A percentile compares a stretch with the other conserved stretches of the same genome.
phyloP scores from a whole-genome alignment of 495 filamentous ascomycete species.

The Tuber melanosporum region DNA sequence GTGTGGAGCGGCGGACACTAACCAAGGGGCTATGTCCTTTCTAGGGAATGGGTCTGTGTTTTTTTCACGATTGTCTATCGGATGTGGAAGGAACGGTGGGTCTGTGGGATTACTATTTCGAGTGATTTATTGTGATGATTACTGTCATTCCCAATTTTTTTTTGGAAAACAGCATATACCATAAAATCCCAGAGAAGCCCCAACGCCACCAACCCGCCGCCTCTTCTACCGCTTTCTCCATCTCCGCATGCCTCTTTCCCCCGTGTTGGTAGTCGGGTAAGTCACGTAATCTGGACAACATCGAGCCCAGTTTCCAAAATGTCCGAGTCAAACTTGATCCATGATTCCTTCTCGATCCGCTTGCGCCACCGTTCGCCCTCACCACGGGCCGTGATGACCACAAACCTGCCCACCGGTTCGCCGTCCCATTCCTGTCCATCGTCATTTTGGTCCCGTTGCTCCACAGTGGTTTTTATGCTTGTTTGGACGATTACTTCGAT shows the following conservation, averaged over 20 bases:
- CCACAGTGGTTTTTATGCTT: slow-evolving; percentile 39
- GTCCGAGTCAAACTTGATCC: slow-evolving; percentile 27
- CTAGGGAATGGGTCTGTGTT: neutral
- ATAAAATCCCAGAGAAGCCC: slow-evolving; percentile 1
- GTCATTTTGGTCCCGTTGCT: slow-evolving; percentile 45
- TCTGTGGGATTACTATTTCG: neutral
- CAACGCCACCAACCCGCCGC: neutral
- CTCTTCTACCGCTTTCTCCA: neutral
- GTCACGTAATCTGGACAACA: slow-evolving; percentile 15
- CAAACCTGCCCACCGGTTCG: slow-evolving; percentile 55
- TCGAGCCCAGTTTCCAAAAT: slow-evolving; percentile 11
- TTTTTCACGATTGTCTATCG: neutral
- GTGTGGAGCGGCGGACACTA: neutral
- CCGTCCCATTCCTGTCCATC: slow-evolving; percentile 43
- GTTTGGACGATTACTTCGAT: slow-evolving; percentile 39
- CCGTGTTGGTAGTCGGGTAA: neutral
- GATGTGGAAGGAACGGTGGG: neutral
- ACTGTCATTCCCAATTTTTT: no score
- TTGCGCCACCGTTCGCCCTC: slow-evolving; percentile 89
- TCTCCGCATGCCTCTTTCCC: neutral
- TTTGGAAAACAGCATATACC: neutral
- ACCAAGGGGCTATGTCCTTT: neutral
- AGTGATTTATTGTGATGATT: neutral
- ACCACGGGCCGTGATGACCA: slow-evolving; percentile 73
- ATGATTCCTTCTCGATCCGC: slow-evolving; percentile 53